A percentile compares a stretch with the other conserved stretches of the same genome.
These are phyloP conservation scores for Tolypocladium capitatum DNA, from an alignment of 2,329 filamentous ascomycete species.

Conservation along the genomic window DNA sequence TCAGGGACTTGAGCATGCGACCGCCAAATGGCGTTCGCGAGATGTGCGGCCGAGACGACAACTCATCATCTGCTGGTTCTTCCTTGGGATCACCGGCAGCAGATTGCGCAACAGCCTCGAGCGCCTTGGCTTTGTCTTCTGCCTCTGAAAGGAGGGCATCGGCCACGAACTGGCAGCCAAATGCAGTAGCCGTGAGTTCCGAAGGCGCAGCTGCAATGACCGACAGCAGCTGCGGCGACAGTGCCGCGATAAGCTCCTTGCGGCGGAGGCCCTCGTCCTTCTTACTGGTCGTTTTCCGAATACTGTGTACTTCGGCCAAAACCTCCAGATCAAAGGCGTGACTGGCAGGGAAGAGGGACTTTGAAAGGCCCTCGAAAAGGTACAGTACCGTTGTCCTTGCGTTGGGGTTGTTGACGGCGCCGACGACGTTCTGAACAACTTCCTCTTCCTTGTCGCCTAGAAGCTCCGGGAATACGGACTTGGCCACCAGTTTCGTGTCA, in stretches of 20 bases:
- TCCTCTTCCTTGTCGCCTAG: conserved; percentile 56
- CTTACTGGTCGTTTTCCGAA: conserved; percentile 77
- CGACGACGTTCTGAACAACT: conserved; percentile 50
- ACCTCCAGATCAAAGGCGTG: conserved; percentile 56
- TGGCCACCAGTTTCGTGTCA: conserved; percentile 79
- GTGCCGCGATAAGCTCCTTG: conserved; percentile 58
- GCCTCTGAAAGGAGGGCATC: conserved; percentile 67
- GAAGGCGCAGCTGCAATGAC: conserved; percentile 56
- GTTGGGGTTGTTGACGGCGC: conserved; percentile 51
- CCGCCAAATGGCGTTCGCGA: conserved; percentile 51
- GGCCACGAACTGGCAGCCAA: conserved; percentile 75
- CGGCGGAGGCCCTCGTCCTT: conserved; percentile 71
- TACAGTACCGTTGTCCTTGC: conserved; percentile 62
- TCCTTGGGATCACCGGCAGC: conserved; percentile 42
- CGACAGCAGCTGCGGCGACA: conserved; percentile 64
- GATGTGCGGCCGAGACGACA: conserved; percentile 36
- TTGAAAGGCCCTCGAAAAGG: conserved; percentile 58
- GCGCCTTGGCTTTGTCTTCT: conserved; percentile 63
- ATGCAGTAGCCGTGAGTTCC: conserved; percentile 59
- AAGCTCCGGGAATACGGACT: conserved; percentile 77
- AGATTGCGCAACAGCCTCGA: conserved; percentile 54
- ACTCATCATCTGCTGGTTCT: conserved; percentile 25
- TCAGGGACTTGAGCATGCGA: conserved; percentile 80
- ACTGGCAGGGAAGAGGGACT: conserved; percentile 45
- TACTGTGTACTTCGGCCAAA: conserved; percentile 63